Evolutionary conservation across 371 early-diverging fungal species (phyloP).

Genomic region (Rhizopus microsporus): DNA sequence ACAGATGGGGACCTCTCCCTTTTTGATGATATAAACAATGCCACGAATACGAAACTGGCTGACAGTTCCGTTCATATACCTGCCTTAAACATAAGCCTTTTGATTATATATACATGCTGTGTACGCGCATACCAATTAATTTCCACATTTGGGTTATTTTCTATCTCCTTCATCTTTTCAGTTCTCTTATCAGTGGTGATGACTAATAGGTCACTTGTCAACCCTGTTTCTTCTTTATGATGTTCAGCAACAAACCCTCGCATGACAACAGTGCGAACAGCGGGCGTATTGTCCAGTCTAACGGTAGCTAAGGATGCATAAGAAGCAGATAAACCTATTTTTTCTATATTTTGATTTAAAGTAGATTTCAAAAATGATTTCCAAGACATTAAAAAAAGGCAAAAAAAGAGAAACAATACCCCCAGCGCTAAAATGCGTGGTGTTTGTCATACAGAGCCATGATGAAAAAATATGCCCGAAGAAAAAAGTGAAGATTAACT

Average conservation of each 20-base stretch:
- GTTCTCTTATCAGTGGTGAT: constrained; percentile 43
- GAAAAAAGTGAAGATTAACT: no score
- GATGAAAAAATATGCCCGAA: background rate
- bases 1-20: background rate
- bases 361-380: constrained; percentile 25
- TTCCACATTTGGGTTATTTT: constrained; percentile 34
- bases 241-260: constrained; percentile 52
- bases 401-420: constrained; percentile 1
- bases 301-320: constrained; percentile 48
- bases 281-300: constrained; percentile 35
- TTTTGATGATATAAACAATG: constrained; percentile 13
- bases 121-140: constrained; percentile 34
- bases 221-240: constrained; percentile 37
- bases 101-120: background rate
- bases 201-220: constrained; percentile 42
- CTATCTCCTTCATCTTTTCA: constrained; percentile 38
- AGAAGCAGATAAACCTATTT: constrained; percentile 30
- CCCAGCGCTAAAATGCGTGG: background rate
- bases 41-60: constrained; percentile 42
- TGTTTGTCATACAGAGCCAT: background rate
- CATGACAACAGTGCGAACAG: constrained; percentile 51
- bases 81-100: constrained; percentile 3
- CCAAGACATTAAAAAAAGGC: constrained; percentile 21
- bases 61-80: constrained; percentile 41
- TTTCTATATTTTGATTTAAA: constrained; percentile 39